Conservation (phyloP, 2,329 filamentous ascomycete genomes). For the Dothiorella sarmentorum region DNA sequence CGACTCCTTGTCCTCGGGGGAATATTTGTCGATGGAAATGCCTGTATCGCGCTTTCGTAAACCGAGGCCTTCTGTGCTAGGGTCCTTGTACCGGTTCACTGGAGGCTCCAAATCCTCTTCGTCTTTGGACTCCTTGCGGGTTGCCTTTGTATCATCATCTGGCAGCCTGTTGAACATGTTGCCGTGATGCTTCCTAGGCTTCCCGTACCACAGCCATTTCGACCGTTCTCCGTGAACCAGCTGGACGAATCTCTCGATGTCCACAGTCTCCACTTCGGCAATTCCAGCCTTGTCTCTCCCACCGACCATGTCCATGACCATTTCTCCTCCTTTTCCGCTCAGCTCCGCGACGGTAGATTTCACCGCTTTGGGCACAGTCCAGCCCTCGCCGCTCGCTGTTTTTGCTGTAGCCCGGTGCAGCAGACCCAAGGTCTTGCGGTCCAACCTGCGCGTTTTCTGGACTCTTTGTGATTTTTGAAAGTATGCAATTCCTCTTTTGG, state of each 20-base stretch:
- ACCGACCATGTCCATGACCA: constrained; percentile 92
- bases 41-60: constrained; percentile 30
- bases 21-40: constrained; percentile 3
- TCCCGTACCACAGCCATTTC: constrained; percentile 95
- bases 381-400: constrained; percentile 81
- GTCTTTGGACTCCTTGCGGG: constrained; percentile 54
- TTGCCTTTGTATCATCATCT: constrained; percentile 27
- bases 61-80: constrained; percentile 33
- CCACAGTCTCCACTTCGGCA: constrained; percentile 85
- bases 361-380: constrained; percentile 88
- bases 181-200: constrained; percentile 61
- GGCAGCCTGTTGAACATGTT: constrained; percentile 40
- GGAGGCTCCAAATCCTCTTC: constrained; percentile 48
- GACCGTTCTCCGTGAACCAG: constrained; percentile 76
- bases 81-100: constrained; percentile 51
- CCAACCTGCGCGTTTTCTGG: constrained; percentile 71
- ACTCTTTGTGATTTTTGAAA: constrained; percentile 91
- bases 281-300: constrained; percentile 81
- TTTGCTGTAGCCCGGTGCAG: constrained; percentile 85
- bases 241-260: constrained; percentile 78
- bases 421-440: constrained; percentile 76
- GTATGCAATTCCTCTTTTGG: constrained; percentile 77
- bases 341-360: constrained; percentile 94
- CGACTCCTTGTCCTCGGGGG: constrained; percentile 16
- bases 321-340: constrained; percentile 87